Evolutionary conservation across 139 green algal genomes (phyloP).

Genomic region (Pseudopediastrum boryanum): DNA sequence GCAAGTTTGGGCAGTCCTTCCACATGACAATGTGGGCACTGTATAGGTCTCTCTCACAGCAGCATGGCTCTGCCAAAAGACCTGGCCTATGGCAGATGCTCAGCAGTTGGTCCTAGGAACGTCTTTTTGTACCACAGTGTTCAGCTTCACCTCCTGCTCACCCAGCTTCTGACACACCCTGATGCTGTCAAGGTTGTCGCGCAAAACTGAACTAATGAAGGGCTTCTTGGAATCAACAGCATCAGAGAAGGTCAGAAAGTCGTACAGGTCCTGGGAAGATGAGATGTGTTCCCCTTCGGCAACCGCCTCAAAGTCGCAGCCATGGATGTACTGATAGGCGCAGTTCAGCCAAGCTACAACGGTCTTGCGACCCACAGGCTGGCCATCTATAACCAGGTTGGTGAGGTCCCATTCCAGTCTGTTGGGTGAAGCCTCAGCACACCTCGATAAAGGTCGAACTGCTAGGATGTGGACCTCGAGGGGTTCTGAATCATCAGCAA

Average conservation of each 20-base stretch:
- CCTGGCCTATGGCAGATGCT: no score
- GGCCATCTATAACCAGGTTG: not conserved
- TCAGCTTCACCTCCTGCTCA: not conserved
- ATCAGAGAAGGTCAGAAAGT: not conserved
- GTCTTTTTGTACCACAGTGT: no score
- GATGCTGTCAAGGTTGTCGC: not conserved
- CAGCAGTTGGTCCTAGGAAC: no score
- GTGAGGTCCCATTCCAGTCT: slow-evolving; percentile 7
- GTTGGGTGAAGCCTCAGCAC: no score
- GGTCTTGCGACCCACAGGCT: not conserved
- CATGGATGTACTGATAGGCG: not conserved
- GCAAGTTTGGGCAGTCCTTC: no score
- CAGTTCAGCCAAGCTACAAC: not conserved
- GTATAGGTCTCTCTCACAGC: no score
- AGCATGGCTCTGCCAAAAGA: no score
- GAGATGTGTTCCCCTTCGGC: not conserved
- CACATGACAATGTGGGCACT: no score
- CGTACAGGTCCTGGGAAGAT: not conserved
- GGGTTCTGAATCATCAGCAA: no score
- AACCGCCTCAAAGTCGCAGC: not conserved
- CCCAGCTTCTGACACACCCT: not conserved
- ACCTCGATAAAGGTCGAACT: no score
- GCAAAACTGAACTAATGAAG: not conserved
- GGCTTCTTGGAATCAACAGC: not conserved
- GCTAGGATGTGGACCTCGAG: no score